A percentile compares a stretch with the other conserved stretches of the same genome.
phyloP scores from a whole-genome alignment of 768 basidiomycete genomes.

The Exidia glandulosa region DNA sequence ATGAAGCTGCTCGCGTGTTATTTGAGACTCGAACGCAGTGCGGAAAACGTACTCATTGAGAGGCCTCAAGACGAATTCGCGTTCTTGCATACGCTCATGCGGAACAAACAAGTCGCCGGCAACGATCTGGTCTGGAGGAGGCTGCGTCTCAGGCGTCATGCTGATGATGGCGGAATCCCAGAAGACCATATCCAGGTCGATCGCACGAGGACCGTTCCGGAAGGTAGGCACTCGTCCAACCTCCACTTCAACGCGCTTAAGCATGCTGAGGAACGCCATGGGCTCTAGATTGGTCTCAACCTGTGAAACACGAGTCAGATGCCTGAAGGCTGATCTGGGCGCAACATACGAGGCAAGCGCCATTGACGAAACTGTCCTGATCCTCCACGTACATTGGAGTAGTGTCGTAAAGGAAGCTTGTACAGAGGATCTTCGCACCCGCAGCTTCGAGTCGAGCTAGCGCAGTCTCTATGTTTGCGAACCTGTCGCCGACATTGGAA shows the following conservation, averaged over 20 bases:
- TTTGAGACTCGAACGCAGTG: not conserved
- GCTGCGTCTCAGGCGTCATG: conserved; percentile 23
- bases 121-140: conserved; percentile 28
- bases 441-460: conserved; percentile 57
- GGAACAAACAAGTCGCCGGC: conserved; percentile 71
- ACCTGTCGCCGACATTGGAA: conserved; percentile 82
- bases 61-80: conserved; percentile 89
- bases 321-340: not conserved
- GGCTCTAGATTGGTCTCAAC: conserved; percentile 65
- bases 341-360: conserved; percentile 71
- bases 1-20: conserved; percentile 51
- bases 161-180: conserved; percentile 57
- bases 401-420: conserved; percentile 88
- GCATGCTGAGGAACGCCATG: conserved; percentile 38
- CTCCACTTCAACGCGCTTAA: conserved; percentile 61
- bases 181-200: conserved; percentile 82
- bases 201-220: conserved; percentile 76
- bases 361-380: conserved; percentile 82
- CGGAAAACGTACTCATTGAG: conserved; percentile 66
- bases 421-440: conserved; percentile 44
- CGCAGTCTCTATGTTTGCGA: conserved; percentile 70
- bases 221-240: conserved; percentile 74
- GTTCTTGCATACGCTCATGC: conserved; percentile 67
- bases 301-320: conserved; percentile 27
- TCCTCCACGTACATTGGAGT: conserved; percentile 92